Conservation (phyloP, 441 rosid genomes). For the Corymbia calophylla region DNA sequence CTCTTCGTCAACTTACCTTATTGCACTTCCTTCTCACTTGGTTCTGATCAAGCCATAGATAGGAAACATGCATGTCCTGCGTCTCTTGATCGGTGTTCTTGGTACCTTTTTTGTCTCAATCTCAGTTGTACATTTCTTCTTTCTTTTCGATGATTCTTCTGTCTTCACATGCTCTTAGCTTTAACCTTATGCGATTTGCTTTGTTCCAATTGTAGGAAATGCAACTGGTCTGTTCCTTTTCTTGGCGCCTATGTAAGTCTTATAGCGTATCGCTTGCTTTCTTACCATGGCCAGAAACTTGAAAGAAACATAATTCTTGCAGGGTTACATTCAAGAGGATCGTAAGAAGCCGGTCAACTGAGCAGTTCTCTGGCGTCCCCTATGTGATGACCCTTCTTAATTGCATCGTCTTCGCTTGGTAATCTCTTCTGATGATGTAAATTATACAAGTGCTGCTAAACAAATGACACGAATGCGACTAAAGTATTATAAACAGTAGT, state of each 20-base stretch:
- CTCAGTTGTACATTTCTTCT: not conserved
- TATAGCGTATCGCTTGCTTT: not conserved
- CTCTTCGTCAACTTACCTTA: not conserved
- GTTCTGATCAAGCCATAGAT: not conserved
- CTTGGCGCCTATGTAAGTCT: not conserved
- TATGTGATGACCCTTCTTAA: not conserved
- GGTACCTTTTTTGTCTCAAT: not conserved
- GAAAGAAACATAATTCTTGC: not conserved
- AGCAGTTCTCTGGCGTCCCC: not conserved
- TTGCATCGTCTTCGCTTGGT: not conserved
- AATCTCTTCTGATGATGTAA: not conserved
- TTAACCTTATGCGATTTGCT: not conserved
- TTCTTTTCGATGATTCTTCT: not conserved
- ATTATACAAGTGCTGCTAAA: not conserved
- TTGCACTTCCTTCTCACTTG: not conserved
- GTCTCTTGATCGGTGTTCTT: not conserved
- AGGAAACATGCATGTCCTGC: not conserved
- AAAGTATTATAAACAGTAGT: not conserved
- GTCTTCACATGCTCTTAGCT: not conserved
- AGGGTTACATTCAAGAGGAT: constrained; percentile 3
- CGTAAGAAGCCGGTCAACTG: not conserved
- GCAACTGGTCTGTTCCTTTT: not conserved
- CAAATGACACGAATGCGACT: not conserved
- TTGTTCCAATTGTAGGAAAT: not conserved
- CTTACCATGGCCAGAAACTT: not conserved